Conservation (phyloP, 192 early-diverging fungal species). For the Dissophora globulifera region DNA sequence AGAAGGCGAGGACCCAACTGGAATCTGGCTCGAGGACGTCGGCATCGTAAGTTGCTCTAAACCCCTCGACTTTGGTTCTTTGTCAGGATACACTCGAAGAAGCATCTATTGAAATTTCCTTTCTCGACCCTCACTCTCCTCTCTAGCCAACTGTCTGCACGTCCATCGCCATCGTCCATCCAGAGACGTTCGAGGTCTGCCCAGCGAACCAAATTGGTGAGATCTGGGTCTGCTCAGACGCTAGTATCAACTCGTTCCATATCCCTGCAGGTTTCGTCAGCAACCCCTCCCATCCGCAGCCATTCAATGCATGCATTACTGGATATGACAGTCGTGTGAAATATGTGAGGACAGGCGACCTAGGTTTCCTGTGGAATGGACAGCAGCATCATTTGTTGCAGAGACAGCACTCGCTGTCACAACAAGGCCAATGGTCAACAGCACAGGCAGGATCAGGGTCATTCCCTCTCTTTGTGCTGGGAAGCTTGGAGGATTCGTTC, state of each 20-base stretch:
- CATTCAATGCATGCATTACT: constrained; percentile 62
- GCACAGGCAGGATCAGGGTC: constrained; percentile 41
- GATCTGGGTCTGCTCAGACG: constrained; percentile 84
- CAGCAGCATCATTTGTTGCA: constrained; percentile 40
- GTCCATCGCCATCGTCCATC: constrained; percentile 88
- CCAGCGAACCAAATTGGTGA: constrained; percentile 79
- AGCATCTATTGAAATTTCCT: too few relatives aligned
- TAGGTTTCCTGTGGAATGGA: constrained; percentile 84
- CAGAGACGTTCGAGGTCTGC: constrained; percentile 73
- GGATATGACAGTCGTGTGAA: constrained; percentile 64
- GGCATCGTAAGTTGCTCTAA: constrained; percentile 62
- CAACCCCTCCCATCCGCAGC: constrained; percentile 22
- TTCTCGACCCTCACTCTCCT: not conserved
- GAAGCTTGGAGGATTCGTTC: constrained; percentile 74
- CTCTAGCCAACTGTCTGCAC: constrained; percentile 54
- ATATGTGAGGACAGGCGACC: constrained; percentile 84
- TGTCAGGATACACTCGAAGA: too few relatives aligned
- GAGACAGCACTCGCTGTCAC: not conserved
- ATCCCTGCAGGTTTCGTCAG: constrained; percentile 17
- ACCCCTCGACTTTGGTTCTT: too few relatives aligned
- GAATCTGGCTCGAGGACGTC: constrained; percentile 71
- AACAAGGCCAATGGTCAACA: constrained; percentile 1
- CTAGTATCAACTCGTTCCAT: constrained; percentile 58
- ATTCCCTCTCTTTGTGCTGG: constrained; percentile 76
- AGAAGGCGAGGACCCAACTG: constrained; percentile 60